Conservation (phyloP, 345 rosid species). For the Gossypium longicalyx region DNA sequence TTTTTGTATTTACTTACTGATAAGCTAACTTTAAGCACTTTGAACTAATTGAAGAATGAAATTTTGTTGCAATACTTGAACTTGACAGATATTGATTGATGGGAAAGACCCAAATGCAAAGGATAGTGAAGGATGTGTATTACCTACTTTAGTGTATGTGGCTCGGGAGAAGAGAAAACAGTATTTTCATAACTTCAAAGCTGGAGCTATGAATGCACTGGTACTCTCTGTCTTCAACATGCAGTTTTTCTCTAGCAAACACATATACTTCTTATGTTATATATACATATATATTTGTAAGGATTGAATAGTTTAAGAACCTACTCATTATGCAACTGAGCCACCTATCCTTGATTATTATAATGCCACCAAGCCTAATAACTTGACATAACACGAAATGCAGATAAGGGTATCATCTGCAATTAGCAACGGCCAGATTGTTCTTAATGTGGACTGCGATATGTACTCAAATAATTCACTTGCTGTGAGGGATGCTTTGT, state of each 20-base stretch:
- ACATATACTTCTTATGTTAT: not conserved
- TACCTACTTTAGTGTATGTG: conserved; percentile 70
- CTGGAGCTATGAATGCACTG: conserved; percentile 86
- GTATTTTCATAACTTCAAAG: conserved; percentile 69
- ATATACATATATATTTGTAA: not conserved
- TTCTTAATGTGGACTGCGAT: conserved; percentile 75
- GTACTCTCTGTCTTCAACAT: conserved; percentile 24
- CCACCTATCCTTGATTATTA: not conserved
- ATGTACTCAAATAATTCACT: conserved; percentile 68
- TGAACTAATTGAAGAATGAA: not conserved
- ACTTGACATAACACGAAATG: not conserved
- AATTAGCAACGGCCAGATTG: conserved; percentile 51
- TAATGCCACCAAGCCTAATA: not conserved
- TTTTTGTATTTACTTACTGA: not conserved
- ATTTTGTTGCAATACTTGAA: not conserved
- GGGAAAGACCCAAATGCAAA: conserved; percentile 31
- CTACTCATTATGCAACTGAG: not conserved
- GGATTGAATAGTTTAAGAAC: not conserved
- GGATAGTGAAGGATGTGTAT: conserved; percentile 25
- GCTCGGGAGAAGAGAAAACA: conserved; percentile 74
- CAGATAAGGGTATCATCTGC: conserved; percentile 68
- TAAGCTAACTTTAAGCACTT: not conserved
- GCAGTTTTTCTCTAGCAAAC: not conserved
- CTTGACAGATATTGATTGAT: conserved; percentile 49
- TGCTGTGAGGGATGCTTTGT: conserved; percentile 58